Base-by-base conservation (phyloP, 495 filamentous ascomycete genomes). In the Annulohypoxylon moriforme region DNA sequence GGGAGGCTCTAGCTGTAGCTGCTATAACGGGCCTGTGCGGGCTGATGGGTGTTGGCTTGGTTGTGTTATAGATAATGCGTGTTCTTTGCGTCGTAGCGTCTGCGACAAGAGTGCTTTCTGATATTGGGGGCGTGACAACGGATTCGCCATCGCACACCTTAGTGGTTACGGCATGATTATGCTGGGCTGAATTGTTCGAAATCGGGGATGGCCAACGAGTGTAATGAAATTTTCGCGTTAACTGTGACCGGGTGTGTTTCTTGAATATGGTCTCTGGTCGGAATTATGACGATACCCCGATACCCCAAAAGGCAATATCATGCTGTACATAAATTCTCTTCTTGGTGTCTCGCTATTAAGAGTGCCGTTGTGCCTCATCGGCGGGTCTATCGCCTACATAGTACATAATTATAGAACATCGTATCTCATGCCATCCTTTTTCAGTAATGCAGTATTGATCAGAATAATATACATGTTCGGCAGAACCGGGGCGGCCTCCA, bases 11-110 rank as follows among this genome's bases (percentile, higher is more conserved):
- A 33, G 69, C 55, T 6, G 68, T 78, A 5, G 52, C 74, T 2
- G 33, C 64, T 16, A 9, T 77, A 3, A 60, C 74, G 27, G 52
- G 67, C 44, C 18, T 78, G 20, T 72, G 72, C 56, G 71, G 71
- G 18, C 25, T 80, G 5, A 47, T 76, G 25, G 79, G 79, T 13
- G 73, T 57, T 8, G 73, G 69, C 1, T 49, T 77, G 8, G 38
- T 80, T 52, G 46, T 74, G 18, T 59, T 74, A 40, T 80, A 76
- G 60, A 53, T 16, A 33, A 2, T n/a, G n/a, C n/a, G n/a, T n/a
- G n/a, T n/a, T n/a, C n/a, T n/a, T n/a, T n/a, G n/a, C n/a, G n/a
- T n/a, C n/a, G n/a, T n/a, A n/a, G n/a, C n/a, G n/a, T n/a, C n/a
- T n/a, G n/a, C n/a, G n/a, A n/a, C n/a, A n/a, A n/a, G n/a, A n/a